Conservation (phyloP, 1,284 basidiomycete species). For the Somion occarium region DNA sequence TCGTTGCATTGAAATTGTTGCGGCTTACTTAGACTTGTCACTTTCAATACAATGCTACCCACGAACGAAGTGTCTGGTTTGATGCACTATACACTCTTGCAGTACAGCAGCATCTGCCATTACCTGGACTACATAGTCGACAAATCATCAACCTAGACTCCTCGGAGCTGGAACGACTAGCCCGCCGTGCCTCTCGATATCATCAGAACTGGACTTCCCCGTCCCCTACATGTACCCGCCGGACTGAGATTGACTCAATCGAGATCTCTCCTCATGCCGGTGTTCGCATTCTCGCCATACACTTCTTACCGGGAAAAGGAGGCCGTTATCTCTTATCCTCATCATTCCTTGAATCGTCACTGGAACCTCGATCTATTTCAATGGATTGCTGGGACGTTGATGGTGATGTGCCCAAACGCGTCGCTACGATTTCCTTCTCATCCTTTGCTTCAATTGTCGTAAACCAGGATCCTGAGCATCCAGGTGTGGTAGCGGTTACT, state of each 20-base stretch:
- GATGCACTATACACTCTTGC: conserved; percentile 38
- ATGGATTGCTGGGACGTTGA: conserved; percentile 51
- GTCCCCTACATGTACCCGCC: conserved; percentile 30
- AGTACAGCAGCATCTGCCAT: conserved; percentile 39
- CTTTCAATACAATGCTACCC: conserved; percentile 36
- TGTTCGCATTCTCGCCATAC: conserved; percentile 34
- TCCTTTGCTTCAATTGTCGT: conserved; percentile 2
- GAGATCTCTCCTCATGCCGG: conserved; percentile 16
- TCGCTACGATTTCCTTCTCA: conserved; percentile 14
- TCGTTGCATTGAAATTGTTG: neutral
- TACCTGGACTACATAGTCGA: conserved; percentile 31
- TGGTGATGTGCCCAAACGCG: neutral
- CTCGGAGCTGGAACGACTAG: conserved; percentile 37
- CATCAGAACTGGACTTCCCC: conserved; percentile 44
- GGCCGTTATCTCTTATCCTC: conserved; percentile 43
- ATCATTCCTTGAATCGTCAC: conserved; percentile 22
- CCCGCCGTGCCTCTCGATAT: conserved; percentile 34
- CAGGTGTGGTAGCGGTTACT: neutral
- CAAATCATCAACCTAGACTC: conserved; percentile 31
- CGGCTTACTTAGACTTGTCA: conserved; percentile 42
- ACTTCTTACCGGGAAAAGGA: conserved; percentile 38
- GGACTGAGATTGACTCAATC: conserved; percentile 22
- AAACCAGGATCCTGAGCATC: neutral
- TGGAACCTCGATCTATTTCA: conserved; percentile 24
- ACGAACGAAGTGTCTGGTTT: conserved; percentile 46